A percentile compares a stretch with the other conserved stretches of the same genome.
Evolutionary conservation across 176 grass and related monocot species (phyloP).

Genomic region (Paspalum vaginatum): DNA sequence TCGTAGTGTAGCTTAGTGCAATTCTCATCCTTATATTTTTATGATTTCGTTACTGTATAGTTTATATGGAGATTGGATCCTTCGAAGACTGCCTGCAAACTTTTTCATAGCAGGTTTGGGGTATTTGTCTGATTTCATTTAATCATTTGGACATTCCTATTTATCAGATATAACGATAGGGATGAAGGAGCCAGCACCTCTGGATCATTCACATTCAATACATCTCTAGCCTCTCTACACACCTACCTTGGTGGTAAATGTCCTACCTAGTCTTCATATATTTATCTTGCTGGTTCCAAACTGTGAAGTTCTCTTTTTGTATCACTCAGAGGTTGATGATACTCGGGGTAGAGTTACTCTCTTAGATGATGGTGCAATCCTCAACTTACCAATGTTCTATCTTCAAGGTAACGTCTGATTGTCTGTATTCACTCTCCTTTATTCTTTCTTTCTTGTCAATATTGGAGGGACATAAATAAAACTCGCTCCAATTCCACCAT

Average conservation of each 20-base stretch:
- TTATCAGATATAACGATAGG: constrained; percentile 39
- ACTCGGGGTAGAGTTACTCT: constrained; percentile 59
- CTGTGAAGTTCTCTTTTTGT: constrained; percentile 31
- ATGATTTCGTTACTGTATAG: too few relatives aligned
- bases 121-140: background rate
- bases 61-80: background rate
- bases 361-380: constrained; percentile 66
- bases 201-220: constrained; percentile 62
- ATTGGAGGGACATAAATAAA: constrained; percentile 1
- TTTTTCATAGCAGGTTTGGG: background rate
- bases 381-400: constrained; percentile 85
- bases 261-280: background rate
- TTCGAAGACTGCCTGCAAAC: background rate
- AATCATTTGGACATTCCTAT: constrained; percentile 6
- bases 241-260: constrained; percentile 90
- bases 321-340: constrained; percentile 85
- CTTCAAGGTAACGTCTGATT: constrained; percentile 62
- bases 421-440: constrained; percentile 7
- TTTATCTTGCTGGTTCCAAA: constrained; percentile 30
- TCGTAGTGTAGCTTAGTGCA: constrained; percentile 13
- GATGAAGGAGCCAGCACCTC: constrained; percentile 50
- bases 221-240: constrained; percentile 70
- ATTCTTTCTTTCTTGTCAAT: constrained; percentile 22
- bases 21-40: background rate
- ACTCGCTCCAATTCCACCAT: background rate